phyloP scores from a whole-genome alignment of 148 eudicot species.

The Rhododendron molle region DNA sequence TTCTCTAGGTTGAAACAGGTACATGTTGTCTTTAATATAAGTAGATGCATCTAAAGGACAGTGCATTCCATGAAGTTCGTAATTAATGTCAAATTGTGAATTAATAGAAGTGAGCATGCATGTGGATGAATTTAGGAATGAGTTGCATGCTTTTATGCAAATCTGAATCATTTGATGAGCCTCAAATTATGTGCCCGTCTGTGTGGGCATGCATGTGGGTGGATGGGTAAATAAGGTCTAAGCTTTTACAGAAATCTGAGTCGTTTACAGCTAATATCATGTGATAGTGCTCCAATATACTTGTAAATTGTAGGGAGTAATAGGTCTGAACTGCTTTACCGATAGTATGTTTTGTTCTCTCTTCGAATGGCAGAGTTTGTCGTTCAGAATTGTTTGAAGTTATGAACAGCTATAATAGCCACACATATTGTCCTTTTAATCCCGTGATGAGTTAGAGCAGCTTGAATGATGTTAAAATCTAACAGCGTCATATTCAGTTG shows the following conservation, averaged over 20 bases:
- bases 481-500: not conserved
- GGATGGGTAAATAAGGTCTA: not conserved
- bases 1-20: not conserved
- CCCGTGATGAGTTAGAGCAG: not conserved
- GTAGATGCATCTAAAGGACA: not conserved
- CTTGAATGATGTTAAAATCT: not conserved
- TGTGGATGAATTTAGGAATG: not conserved
- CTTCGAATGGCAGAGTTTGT: not conserved
- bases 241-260: not conserved
- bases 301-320: not conserved
- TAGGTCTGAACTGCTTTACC: not conserved
- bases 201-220: not conserved
- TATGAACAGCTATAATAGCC: not conserved
- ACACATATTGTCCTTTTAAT: not conserved
- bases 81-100: not conserved
- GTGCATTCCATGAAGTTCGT: not conserved
- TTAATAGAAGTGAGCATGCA: not conserved
- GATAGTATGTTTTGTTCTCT: not conserved
- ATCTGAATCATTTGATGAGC: not conserved
- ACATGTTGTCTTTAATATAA: not conserved
- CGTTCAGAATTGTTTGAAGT: not conserved
- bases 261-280: not conserved
- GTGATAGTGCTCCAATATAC: not conserved
- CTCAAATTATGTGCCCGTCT: not conserved
- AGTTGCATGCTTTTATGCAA: not conserved